A percentile compares a stretch with the other conserved stretches of the same genome.
Conservation (phyloP, 225 moss, liverwort and hornwort genomes). For the Anthoceros angustus region DNA sequence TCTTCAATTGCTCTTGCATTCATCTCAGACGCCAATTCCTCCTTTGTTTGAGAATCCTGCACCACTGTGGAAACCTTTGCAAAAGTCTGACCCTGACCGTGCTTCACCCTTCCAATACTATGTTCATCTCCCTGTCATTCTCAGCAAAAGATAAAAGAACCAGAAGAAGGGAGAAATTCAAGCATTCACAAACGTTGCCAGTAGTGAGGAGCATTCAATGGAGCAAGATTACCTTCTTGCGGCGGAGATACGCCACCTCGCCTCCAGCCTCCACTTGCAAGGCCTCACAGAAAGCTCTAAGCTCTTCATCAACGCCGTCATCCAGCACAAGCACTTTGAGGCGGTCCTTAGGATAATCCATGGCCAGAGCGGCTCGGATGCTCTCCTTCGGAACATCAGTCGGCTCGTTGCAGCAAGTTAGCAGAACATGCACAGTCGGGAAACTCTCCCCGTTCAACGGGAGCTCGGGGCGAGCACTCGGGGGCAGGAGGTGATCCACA, state of each 20-base stretch:
- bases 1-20: too few relatives aligned
- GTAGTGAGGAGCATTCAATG: too few relatives aligned
- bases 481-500: constrained; percentile 26
- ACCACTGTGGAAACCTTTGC: too few relatives aligned
- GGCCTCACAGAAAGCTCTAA: constrained; percentile 18
- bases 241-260: constrained; percentile 22
- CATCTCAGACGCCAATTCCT: too few relatives aligned
- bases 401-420: constrained; percentile 37
- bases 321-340: constrained; percentile 40
- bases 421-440: constrained; percentile 32
- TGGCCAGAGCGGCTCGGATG: constrained; percentile 29
- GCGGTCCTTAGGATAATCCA: constrained; percentile 30
- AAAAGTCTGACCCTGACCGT: too few relatives aligned
- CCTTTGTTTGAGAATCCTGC: too few relatives aligned
- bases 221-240: constrained; percentile 23
- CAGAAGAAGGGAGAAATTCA: too few relatives aligned
- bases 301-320: constrained; percentile 36
- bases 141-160: too few relatives aligned
- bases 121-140: too few relatives aligned
- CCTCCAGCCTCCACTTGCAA: constrained; percentile 24
- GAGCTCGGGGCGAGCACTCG: constrained; percentile 22
- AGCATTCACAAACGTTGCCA: too few relatives aligned
- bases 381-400: constrained; percentile 31
- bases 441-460: constrained; percentile 9
- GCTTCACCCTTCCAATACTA: too few relatives aligned